Base-by-base conservation (phyloP, 208 protist species). In the Trypanosoma cruzi region DNA sequence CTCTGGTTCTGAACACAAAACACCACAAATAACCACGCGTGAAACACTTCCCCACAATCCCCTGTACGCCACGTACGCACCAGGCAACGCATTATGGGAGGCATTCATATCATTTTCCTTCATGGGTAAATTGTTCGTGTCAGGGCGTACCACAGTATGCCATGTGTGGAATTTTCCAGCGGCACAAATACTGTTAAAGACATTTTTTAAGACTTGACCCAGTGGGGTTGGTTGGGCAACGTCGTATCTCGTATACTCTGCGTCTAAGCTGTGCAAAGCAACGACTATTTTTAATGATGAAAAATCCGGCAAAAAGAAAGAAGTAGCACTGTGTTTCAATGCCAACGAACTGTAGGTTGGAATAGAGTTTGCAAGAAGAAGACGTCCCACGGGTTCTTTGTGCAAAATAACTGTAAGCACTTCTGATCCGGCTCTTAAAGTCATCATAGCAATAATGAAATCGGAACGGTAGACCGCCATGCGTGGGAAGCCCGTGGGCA, bases 31-130 rank as follows among this genome's bases (percentile, higher is more conserved):
- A 10, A 59, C 50, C 14, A 81, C 62, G 50, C 37, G 73, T 13
- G 82, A 88, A 53, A 84, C 55, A 53, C 83, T 64, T 16, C 84
- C 74, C 80, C 81, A 86, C 2, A 76, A 7, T 6, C 77, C 71
- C 29, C 64, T 50, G 54, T 73, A 73, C 74, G 81, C 67, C 22
- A 85, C 31, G 54, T 71, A 66, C 7, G 85, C 75, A 6, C 2
- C 24, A 6, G 86, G 82, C 10, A 90, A 77, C 1, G 32, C 29
- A 57, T 37, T 73, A 4, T 26, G 16, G 24, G 50, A 36, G 34
- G 20, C 32, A 4, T 31, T 26, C 0, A 28, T 22, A 14, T 59
- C 50, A 14, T 53, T 46, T 36, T 66, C 28, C 28, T 4, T 60
- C 0, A 40, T 20, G 22, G 28, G 5, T 24, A 58, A 66, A 4